Conservation (phyloP, 164 flowering plant species). For the Akebia trifoliata region DNA sequence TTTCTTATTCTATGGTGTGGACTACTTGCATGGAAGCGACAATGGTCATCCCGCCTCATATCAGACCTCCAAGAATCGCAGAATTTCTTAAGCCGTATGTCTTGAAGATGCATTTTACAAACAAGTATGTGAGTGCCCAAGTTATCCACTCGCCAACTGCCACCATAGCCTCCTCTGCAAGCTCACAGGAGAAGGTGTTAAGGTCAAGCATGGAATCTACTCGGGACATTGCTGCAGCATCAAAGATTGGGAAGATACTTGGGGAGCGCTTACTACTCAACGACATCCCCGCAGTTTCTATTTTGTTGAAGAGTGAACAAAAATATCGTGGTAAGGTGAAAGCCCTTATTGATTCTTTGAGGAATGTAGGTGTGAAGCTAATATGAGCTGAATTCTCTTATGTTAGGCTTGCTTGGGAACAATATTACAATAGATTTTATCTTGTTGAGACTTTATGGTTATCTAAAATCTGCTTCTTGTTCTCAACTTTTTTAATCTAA, state of each 20-base stretch:
- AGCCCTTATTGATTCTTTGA: constrained; percentile 68
- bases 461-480: no score
- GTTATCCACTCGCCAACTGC: constrained; percentile 80
- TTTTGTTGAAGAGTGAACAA: constrained; percentile 60
- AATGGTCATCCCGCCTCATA: constrained; percentile 77
- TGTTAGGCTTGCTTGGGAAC: no score
- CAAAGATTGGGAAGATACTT: constrained; percentile 65
- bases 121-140: constrained; percentile 74
- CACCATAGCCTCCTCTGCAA: constrained; percentile 71
- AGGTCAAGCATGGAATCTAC: constrained; percentile 49
- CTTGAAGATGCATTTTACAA: constrained; percentile 76
- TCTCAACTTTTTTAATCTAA: no score
- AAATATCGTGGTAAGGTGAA: constrained; percentile 82
- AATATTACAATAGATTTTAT: no score
- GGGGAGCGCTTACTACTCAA: constrained; percentile 62
- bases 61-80: constrained; percentile 41
- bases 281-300: constrained; percentile 67
- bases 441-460: no score
- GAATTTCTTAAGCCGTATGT: constrained; percentile 76
- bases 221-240: constrained; percentile 80
- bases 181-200: constrained; percentile 72
- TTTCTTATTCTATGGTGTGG: neutral
- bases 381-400: no score
- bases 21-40: constrained; percentile 1
- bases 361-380: constrained; percentile 63